Conservation (phyloP, 352 stramenopile genomes). For the Pythium rishiriense region DNA sequence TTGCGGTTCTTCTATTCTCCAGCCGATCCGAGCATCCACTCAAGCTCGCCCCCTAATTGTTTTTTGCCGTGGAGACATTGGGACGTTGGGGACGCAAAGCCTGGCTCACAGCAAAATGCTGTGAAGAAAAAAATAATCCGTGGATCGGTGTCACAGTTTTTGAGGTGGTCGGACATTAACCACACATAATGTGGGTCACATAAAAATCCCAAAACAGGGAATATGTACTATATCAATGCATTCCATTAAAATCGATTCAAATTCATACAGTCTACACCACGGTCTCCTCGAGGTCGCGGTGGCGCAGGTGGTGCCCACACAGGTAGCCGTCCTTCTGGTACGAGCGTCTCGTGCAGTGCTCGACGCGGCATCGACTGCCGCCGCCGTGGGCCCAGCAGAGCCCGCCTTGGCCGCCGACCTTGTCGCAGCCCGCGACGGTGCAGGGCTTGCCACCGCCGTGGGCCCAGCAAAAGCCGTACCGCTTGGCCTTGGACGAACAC, state of each 20-base stretch:
- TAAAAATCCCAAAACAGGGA: no score
- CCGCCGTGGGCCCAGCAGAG: slow-evolving; percentile 26
- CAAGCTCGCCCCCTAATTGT: no score
- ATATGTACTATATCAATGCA: no score
- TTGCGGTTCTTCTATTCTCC: no score
- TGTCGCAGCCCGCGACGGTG: slow-evolving; percentile 6
- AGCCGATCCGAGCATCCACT: no score
- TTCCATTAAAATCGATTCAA: neutral
- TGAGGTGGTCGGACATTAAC: no score
- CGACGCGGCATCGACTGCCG: slow-evolving; percentile 42
- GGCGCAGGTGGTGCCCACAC: neutral
- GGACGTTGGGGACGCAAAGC: no score
- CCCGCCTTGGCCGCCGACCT: slow-evolving; percentile 17
- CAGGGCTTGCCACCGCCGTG: slow-evolving; percentile 20
- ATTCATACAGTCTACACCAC: neutral
- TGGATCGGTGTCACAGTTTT: no score
- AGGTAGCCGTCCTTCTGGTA: slow-evolving; percentile 25
- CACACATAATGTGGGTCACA: no score
- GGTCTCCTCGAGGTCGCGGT: neutral
- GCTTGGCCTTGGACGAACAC: slow-evolving; percentile 23
- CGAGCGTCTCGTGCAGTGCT: slow-evolving; percentile 50
- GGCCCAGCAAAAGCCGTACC: slow-evolving; percentile 23
- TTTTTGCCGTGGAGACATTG: no score
- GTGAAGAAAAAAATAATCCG: no score
- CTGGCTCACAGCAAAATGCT: no score